A percentile compares a stretch with the other conserved stretches of the same genome.
phyloP scores from a whole-genome alignment of 176 grass and related monocot genomes.

The Oropetium thomaeum region DNA sequence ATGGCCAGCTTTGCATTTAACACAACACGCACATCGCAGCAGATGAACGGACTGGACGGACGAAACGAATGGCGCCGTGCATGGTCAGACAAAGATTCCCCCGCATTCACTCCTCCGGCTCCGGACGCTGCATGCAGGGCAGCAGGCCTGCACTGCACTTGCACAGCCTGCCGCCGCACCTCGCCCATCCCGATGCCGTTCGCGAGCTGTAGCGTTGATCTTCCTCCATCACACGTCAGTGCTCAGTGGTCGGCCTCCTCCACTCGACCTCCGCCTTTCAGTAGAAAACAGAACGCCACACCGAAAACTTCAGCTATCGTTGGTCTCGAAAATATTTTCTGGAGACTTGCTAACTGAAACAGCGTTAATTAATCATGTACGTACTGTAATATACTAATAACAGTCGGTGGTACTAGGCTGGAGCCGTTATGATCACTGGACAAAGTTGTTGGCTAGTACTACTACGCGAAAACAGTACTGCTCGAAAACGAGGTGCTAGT shows the following conservation, averaged over 20 bases:
- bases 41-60: constrained; percentile 8
- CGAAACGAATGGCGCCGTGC: neutral
- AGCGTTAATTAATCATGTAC: too few species aligned
- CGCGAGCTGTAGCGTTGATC: constrained; percentile 10
- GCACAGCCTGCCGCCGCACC: neutral
- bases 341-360: neutral
- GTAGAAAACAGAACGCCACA: neutral
- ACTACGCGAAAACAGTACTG: too few species aligned
- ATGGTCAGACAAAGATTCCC: constrained; percentile 47
- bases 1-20: constrained; percentile 34
- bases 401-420: neutral
- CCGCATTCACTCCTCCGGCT: constrained; percentile 34
- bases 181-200: constrained; percentile 18
- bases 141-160: too few species aligned
- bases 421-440: constrained; percentile 7
- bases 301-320: neutral
- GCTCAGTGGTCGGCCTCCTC: constrained; percentile 11
- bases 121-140: constrained; percentile 2
- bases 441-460: constrained; percentile 17
- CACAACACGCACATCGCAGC: constrained; percentile 37
- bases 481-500: constrained; percentile 1
- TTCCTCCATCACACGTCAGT: constrained; percentile 5
- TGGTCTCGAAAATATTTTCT: neutral
- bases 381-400: too few species aligned
- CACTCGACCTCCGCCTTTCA: neutral